Conservation (phyloP, 768 basidiomycete species). For the Panellus pusillus region DNA sequence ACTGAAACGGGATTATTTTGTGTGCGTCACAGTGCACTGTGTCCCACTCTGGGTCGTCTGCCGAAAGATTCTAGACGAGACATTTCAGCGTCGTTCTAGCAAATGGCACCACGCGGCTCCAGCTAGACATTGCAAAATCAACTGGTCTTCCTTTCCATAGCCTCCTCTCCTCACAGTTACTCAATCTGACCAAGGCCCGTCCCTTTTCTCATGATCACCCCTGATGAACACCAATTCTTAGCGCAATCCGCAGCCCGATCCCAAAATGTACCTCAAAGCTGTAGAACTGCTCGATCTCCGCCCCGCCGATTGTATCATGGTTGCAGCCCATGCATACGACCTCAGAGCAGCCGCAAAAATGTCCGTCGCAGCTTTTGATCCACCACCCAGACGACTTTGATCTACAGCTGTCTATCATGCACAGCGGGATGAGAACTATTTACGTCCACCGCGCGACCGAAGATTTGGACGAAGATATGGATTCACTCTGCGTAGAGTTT, state of each 20-base stretch:
- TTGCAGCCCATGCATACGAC: slow-evolving; percentile 39
- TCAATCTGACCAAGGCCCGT: slow-evolving; percentile 27
- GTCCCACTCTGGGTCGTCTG: slow-evolving; percentile 6
- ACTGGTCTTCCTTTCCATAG: slow-evolving; percentile 29
- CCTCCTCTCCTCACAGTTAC: slow-evolving; percentile 29
- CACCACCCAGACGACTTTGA: not conserved
- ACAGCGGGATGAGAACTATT: slow-evolving; percentile 34
- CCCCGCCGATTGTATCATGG: slow-evolving; percentile 31
- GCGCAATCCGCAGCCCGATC: slow-evolving; percentile 28
- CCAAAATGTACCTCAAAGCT: slow-evolving; percentile 29
- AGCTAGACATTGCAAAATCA: slow-evolving; percentile 31
- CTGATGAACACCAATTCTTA: not conserved
- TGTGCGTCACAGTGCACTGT: not conserved
- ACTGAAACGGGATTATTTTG: slow-evolving; percentile 21
- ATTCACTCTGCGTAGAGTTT: slow-evolving; percentile 21
- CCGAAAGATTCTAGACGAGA: not conserved
- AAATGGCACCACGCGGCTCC: slow-evolving; percentile 32
- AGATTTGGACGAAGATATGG: slow-evolving; percentile 32
- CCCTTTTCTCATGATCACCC: slow-evolving; percentile 9
- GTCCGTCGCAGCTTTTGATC: slow-evolving; percentile 23
- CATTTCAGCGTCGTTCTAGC: slow-evolving; percentile 30
- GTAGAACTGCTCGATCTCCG: slow-evolving; percentile 28
- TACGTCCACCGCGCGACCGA: slow-evolving; percentile 34
- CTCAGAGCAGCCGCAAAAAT: slow-evolving; percentile 33
- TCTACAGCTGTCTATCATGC: not conserved